Base-by-base conservation (phyloP, 1,284 basidiomycete species). In the Mycosarcoma mackinlayi region DNA sequence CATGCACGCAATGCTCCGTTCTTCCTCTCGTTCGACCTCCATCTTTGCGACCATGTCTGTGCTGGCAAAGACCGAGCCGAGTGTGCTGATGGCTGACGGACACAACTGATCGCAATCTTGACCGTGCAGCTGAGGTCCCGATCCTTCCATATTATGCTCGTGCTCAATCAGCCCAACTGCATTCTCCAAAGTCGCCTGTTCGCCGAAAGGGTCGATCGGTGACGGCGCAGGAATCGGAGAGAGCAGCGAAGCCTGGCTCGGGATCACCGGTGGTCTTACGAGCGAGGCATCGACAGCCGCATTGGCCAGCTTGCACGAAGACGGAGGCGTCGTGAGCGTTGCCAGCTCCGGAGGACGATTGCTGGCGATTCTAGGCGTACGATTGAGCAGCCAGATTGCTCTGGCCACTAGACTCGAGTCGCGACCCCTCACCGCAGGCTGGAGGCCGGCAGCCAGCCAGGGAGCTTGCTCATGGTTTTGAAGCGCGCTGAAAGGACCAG, bases 391-490 rank as follows among this genome's bases (percentile, higher is more conserved):
- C 8, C 14, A 13, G 25, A 60, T 23, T 0, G 57, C 57, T 16
- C 41, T 35, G 7, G 44, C 45, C 14, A 53, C 45, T 16, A 51
- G 28, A 33, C 46, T 41, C 8, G 54, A 49, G 1, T 42, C 46
- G 18, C 18, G 14, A 11, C 19, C 40, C 6, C 2, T 34, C 4
- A 39, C n/a, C 5, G 28, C 48, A 21, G 30, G 27, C 10, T 23
- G 35, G 13, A 28, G 6, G 1, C 14, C 19, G 7, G 19, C 27
- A 7, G 4, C 4, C 0, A 21, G 37, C 27, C 27, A 37, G 14
- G 18, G 1, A 10, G 13, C 2, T 4, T 39, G 35, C 8, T 28
- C 46, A 38, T 45, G n/a, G 42, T 14, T 31, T 4, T 13, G 42
- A 45, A 5, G 11, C 41, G n/a, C 27, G 9, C 11, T 25, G n/a